Percentiles rank a stretch among this genome's conserved stretches.
These are phyloP conservation scores for Dactylonectria macrodidyma DNA, from an alignment of 2,329 filamentous ascomycete genomes.

Conservation along the genomic window DNA sequence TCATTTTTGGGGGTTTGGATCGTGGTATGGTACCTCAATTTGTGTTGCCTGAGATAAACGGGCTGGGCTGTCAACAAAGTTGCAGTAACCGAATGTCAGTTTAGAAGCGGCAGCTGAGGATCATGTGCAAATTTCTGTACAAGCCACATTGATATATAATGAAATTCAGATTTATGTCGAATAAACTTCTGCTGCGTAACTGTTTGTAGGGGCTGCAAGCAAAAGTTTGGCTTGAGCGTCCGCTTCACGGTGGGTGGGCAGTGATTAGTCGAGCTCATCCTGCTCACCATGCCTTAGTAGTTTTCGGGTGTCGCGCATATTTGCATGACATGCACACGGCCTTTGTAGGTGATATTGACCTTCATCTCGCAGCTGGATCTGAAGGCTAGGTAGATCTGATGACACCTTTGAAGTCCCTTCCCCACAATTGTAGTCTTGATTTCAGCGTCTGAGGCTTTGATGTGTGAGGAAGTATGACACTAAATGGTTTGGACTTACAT, in stretches of 20 bases:
- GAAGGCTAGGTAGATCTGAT: neutral
- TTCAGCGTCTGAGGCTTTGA: neutral
- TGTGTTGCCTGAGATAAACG: neutral
- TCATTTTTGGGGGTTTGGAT: too few species aligned
- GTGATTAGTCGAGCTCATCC: neutral
- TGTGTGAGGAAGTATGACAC: neutral
- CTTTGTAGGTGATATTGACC: neutral
- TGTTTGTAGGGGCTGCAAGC: too few species aligned
- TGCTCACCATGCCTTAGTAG: neutral
- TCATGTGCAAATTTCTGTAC: neutral
- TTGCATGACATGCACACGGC: neutral
- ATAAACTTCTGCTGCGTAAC: neutral
- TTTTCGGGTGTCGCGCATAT: neutral
- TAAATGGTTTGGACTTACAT: neutral
- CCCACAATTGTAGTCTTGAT: neutral
- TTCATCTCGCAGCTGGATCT: neutral
- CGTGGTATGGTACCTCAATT: neutral
- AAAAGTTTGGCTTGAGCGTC: too few species aligned
- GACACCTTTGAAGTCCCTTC: too few species aligned
- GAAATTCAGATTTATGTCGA: neutral
- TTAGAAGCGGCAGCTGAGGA: neutral
- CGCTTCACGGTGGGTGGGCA: neutral
- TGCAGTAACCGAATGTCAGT: constrained; percentile 2
- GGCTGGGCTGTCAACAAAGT: neutral
- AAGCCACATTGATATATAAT: neutral